phyloP scores from a whole-genome alignment of 1,139 yeast species.

The Schwanniomyces etchellsii region DNA sequence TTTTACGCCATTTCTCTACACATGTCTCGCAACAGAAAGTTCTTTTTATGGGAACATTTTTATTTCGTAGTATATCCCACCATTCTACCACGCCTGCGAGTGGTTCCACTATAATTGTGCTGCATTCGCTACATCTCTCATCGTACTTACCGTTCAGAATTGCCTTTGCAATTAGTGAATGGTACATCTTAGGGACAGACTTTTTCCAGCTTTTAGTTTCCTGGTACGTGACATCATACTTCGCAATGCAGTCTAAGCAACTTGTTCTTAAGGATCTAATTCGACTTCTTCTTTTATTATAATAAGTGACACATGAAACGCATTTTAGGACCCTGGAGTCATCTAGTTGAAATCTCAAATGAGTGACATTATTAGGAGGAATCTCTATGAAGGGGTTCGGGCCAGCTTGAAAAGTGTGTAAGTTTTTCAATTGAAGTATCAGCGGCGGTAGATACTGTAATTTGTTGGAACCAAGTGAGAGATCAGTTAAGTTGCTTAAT shows the following conservation, averaged over 20 bases:
- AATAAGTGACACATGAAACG: slow-evolving; percentile 20
- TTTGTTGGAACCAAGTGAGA: slow-evolving; percentile 35
- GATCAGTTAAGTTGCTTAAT: slow-evolving; percentile 28
- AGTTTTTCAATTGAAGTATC: slow-evolving; percentile 24
- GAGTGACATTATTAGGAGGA: slow-evolving; percentile 22
- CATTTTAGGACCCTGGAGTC: slow-evolving; percentile 10
- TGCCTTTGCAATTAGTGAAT: slow-evolving; percentile 28
- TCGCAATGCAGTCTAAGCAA: slow-evolving; percentile 32
- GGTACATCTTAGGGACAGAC: slow-evolving; percentile 31
- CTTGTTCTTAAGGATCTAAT: slow-evolving; percentile 29
- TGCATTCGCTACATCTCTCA: slow-evolving; percentile 35
- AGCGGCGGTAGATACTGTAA: slow-evolving; percentile 31
- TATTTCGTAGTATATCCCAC: slow-evolving; percentile 42
- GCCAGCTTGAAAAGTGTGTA: slow-evolving; percentile 35
- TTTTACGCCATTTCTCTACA: slow-evolving; percentile 19
- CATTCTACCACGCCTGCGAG: slow-evolving; percentile 39
- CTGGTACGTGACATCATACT: slow-evolving; percentile 38
- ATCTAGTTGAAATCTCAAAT: slow-evolving; percentile 9
- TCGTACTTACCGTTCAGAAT: slow-evolving; percentile 34
- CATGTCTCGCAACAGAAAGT: slow-evolving; percentile 39
- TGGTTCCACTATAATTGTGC: slow-evolving; percentile 32
- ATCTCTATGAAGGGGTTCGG: slow-evolving; percentile 36
- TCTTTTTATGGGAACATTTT: slow-evolving; percentile 30
- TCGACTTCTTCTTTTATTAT: slow-evolving; percentile 7
- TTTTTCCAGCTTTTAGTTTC: slow-evolving; percentile 41